Evolutionary conservation across 768 basidiomycete species (phyloP).

Genomic region (Panellus pusillus): DNA sequence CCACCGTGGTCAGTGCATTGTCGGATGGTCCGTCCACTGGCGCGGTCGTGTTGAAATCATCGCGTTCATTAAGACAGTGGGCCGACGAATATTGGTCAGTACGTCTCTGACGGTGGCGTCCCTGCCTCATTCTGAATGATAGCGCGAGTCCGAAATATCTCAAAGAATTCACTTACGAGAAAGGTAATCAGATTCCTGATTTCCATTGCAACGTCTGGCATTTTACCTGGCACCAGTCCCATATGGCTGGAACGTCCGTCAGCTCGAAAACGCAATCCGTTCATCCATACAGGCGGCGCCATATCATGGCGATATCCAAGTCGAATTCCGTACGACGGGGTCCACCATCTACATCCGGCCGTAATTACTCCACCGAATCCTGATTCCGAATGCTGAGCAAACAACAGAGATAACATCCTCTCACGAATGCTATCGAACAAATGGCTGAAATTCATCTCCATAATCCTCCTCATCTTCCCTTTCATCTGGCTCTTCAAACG

Average conservation of each 20-base stretch:
- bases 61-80: conserved; percentile 71
- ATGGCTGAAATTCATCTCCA: conserved; percentile 70
- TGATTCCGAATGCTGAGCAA: background rate
- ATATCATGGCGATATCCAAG: conserved; percentile 45
- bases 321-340: conserved; percentile 49
- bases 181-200: conserved; percentile 38
- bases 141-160: conserved; percentile 58
- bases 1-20: conserved; percentile 39
- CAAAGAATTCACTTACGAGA: conserved; percentile 78
- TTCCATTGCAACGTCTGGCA: conserved; percentile 1
- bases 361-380: background rate
- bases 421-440: conserved; percentile 67
- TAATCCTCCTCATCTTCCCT: conserved; percentile 71
- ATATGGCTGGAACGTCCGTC: conserved; percentile 49
- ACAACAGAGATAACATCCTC: conserved; percentile 47
- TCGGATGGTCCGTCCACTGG: conserved; percentile 21
- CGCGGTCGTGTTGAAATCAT: conserved; percentile 44
- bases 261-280: conserved; percentile 38
- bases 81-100: conserved; percentile 71
- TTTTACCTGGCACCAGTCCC: conserved; percentile 24
- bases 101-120: background rate
- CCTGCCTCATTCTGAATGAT: conserved; percentile 3
- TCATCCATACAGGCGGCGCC: conserved; percentile 45
- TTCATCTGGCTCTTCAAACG: conserved; percentile 81
- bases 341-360: conserved; percentile 66